phyloP scores from a whole-genome alignment of 805 yeast species.

The Ogataea sp. region DNA sequence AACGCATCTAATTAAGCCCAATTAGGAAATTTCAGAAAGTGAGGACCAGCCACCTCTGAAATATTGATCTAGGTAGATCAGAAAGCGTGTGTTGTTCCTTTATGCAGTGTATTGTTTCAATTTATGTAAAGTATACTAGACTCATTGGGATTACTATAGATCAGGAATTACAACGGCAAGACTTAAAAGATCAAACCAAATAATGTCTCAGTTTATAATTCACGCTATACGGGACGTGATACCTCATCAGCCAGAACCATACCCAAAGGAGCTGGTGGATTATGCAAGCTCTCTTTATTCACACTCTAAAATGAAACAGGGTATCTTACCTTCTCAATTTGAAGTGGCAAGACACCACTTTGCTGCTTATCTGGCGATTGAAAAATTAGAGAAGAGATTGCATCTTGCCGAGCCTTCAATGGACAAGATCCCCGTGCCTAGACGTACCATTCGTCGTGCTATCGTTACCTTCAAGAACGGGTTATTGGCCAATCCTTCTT shows the following conservation, averaged over 20 bases:
- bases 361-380: conserved; percentile 56
- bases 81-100: too few relatives aligned
- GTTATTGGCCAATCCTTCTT: conserved; percentile 23
- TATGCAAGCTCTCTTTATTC: conserved; percentile 39
- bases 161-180: too few relatives aligned
- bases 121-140: too few relatives aligned
- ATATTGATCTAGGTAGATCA: too few relatives aligned
- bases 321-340: conserved; percentile 36
- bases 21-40: neutral
- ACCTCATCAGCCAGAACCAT: conserved; percentile 37
- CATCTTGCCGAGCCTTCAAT: conserved; percentile 40
- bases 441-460: conserved; percentile 29
- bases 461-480: conserved; percentile 38
- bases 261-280: conserved; percentile 33
- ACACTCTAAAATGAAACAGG: conserved; percentile 41
- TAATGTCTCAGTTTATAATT: conserved; percentile 18
- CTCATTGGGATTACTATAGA: too few relatives aligned
- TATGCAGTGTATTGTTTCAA: too few relatives aligned
- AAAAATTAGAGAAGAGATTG: conserved; percentile 34
- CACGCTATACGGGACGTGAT: conserved; percentile 40
- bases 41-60: too few relatives aligned
- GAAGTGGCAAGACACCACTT: conserved; percentile 63
- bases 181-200: too few relatives aligned
- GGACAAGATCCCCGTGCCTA: conserved; percentile 52
- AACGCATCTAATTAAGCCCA: neutral